Base-by-base conservation (phyloP, 371 early-diverging fungal species). In the Circinella minor region DNA sequence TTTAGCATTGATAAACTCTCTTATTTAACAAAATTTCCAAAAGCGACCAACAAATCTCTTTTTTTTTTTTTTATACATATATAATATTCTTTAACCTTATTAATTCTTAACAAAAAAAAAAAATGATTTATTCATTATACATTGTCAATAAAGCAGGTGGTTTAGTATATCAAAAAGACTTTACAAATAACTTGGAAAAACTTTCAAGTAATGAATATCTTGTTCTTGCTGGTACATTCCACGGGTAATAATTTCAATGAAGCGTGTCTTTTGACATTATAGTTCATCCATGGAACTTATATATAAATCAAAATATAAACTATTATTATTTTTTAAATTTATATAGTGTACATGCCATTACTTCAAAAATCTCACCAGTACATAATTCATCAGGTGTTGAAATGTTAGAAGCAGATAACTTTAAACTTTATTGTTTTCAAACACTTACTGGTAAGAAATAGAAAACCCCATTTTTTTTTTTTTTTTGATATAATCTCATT, bases 71-170 rank as follows among this genome's bases (percentile, higher is more conserved):
- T 9, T 9, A 39, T 9, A 39, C 39, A 4, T 9, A 9, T 39
- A 39, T 39, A 43, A 9, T 43, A 43, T 43, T 43, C 11, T 43
- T 43, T 43, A 43, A 43, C 11, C 3, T 11, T 43, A 43, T 43
- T 9, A 43, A 43, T 43, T 27, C 27, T 27, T 27, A 27, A 27
- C 27, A 27, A 43, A 43, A 43, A 43, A 9, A 43, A 43, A 43
- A 6, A 13, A 96, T 96, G 96, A 92, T 97, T 60, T 93, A 92
- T 74, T 92, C 96, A 9, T 77, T 98, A 36, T 96, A 92, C 78
- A 95, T 98, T 78, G 95, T 98, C 78, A 97, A 61, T 87, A 96
- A 97, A 73, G 95, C 98, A 8, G 98, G 99, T 47, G 97, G 98
- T 67, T 90, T 98, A 51, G 93, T 96, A 48, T 98, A 96, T 80